Evolutionary conservation across 164 flowering plant species (phyloP).

Genomic region (Chimonanthus salicifolius): DNA sequence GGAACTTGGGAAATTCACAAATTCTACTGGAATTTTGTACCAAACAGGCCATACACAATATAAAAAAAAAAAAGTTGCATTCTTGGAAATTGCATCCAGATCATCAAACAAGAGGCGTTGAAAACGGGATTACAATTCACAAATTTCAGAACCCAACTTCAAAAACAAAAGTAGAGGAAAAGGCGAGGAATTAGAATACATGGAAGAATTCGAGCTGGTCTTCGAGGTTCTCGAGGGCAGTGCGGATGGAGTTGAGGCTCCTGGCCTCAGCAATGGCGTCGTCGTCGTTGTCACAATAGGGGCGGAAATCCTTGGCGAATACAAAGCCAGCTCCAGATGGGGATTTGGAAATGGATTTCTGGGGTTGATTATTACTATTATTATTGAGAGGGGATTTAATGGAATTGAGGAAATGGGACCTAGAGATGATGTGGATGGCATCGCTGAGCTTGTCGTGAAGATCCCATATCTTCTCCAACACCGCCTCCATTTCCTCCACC

Average conservation of each 20-base stretch:
- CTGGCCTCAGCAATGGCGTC: slow-evolving; percentile 68
- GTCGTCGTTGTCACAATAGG: slow-evolving; percentile 24
- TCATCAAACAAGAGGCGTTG: too few relatives aligned
- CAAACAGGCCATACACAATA: too few relatives aligned
- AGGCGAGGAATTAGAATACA: slow-evolving; percentile 35
- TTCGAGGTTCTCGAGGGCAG: slow-evolving; percentile 89
- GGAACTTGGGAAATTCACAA: too few relatives aligned
- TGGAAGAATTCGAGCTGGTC: slow-evolving; percentile 90
- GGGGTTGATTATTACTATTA: not conserved
- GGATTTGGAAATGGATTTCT: slow-evolving; percentile 10
- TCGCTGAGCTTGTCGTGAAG: slow-evolving; percentile 95
- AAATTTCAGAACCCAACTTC: too few relatives aligned
- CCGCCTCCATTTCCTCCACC: slow-evolving; percentile 74
- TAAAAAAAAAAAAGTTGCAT: too few relatives aligned
- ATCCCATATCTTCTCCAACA: slow-evolving; percentile 88
- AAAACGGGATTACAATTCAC: too few relatives aligned
- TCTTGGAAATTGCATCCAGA: too few relatives aligned
- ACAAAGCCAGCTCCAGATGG: slow-evolving; percentile 44
- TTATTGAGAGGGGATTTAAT: slow-evolving; percentile 23
- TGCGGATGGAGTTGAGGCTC: slow-evolving; percentile 70
- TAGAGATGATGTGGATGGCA: slow-evolving; percentile 71
- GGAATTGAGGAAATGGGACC: slow-evolving; percentile 70
- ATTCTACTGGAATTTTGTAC: too few relatives aligned
- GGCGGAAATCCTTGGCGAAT: slow-evolving; percentile 51
- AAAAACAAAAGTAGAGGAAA: slow-evolving; percentile 2